These are phyloP conservation scores for Phytophthora cryptogea DNA, from an alignment of 352 stramenopile species.

Conservation along the genomic window DNA sequence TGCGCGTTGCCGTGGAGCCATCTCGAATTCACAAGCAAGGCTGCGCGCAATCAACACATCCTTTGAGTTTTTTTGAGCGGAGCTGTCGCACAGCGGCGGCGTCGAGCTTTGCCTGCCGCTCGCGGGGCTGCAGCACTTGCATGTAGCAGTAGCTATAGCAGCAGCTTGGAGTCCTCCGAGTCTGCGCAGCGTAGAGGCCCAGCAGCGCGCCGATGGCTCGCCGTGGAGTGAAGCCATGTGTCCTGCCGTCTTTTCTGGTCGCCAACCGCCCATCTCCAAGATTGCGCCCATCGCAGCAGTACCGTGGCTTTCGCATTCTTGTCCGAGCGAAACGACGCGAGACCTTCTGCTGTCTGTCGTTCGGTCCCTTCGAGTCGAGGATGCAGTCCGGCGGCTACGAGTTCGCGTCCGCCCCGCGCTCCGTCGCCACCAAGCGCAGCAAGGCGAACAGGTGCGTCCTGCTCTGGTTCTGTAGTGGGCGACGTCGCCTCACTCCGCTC, in stretches of 20 bases:
- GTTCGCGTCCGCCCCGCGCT: conserved; percentile 69
- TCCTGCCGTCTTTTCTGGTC: conserved; percentile 18
- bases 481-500: background rate
- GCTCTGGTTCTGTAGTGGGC: background rate
- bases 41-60: conserved; percentile 19
- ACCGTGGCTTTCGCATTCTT: conserved; percentile 1
- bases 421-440: conserved; percentile 73
- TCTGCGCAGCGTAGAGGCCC: background rate
- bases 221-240: conserved; percentile 20
- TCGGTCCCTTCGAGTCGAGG: background rate
- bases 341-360: conserved; percentile 4
- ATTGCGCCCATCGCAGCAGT: conserved; percentile 9
- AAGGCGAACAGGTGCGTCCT: conserved; percentile 52
- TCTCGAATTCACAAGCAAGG: conserved; percentile 1
- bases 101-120: background rate
- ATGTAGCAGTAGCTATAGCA: background rate
- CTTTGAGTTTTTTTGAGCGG: background rate
- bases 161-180: no score
- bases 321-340: conserved; percentile 15
- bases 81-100: conserved; percentile 2
- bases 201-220: background rate
- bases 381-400: conserved; percentile 73
- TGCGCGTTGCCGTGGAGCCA: background rate
- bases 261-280: background rate
- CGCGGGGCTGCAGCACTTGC: background rate